Evolutionary conservation across 306 rosid genomes (phyloP).

Genomic region (Psophocarpus tetragonolobus): DNA sequence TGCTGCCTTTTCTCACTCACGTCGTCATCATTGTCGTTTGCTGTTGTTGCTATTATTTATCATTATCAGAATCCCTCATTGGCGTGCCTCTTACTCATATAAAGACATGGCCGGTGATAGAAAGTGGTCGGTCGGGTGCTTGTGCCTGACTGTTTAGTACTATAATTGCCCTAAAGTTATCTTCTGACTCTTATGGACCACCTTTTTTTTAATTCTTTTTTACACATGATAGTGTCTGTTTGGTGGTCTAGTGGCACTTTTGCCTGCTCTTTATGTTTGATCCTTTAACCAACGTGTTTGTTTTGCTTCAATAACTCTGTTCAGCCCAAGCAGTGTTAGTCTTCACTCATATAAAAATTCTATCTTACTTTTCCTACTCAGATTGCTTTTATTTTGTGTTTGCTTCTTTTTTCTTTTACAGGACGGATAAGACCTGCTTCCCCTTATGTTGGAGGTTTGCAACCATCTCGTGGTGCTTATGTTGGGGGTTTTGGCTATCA

Average conservation of each 20-base stretch:
- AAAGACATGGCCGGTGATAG: background rate
- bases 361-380: background rate
- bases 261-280: conserved; percentile 23
- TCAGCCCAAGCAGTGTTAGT: too few relatives aligned
- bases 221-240: background rate
- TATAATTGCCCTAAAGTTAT: background rate
- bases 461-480: conserved; percentile 64
- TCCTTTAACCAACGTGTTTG: background rate
- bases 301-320: background rate
- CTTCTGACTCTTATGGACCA: background rate
- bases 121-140: background rate
- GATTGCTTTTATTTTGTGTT: background rate
- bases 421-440: conserved; percentile 73
- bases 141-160: background rate
- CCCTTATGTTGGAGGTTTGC: conserved; percentile 64
- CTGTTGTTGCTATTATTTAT: background rate
- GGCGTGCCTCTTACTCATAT: conserved; percentile 22
- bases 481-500: conserved; percentile 78
- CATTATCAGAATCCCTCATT: conserved; percentile 16
- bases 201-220: background rate
- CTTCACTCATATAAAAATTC: background rate
- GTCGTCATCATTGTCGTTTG: conserved; percentile 21
- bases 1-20: background rate
- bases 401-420: conserved; percentile 39
- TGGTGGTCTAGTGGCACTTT: conserved; percentile 1